Conservation (phyloP, 73 alveolate genomes). For the Symbiodinium pilosum region DNA sequence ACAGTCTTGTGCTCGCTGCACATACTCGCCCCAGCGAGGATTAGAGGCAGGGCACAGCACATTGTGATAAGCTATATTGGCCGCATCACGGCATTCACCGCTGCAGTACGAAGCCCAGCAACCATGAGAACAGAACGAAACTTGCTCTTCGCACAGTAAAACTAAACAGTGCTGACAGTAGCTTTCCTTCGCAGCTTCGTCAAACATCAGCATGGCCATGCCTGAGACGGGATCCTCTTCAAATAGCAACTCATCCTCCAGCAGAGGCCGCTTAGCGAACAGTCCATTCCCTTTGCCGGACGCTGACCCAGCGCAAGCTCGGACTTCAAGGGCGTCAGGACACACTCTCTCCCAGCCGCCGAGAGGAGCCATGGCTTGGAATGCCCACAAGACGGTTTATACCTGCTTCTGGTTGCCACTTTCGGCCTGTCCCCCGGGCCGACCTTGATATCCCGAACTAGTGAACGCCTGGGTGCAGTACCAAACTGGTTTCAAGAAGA, state of each 20-base stretch:
- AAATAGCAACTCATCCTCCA: conserved; percentile 49
- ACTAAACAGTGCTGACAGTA: conserved; percentile 73
- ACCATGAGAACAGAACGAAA: background rate
- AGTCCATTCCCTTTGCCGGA: conserved; percentile 45
- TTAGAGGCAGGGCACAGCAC: conserved; percentile 2
- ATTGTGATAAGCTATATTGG: background rate
- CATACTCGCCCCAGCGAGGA: background rate
- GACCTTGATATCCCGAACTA: too few species aligned
- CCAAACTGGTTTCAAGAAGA: too few species aligned
- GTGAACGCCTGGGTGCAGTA: too few species aligned
- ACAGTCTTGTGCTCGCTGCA: background rate
- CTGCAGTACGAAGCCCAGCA: background rate
- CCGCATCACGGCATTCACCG: background rate
- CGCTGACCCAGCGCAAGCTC: background rate
- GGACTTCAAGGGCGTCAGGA: conserved; percentile 45
- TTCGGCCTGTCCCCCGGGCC: too few species aligned
- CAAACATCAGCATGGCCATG: conserved; percentile 94
- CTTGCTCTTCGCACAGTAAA: background rate
- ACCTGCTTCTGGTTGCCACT: too few species aligned
- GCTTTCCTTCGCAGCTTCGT: background rate
- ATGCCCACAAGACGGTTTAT: too few species aligned
- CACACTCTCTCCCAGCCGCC: conserved; percentile 30
- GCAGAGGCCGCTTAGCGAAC: conserved; percentile 51
- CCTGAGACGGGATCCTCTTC: conserved; percentile 82
- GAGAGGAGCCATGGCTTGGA: too few species aligned